Conservation (phyloP, 176 grass and related monocot genomes). For the Poa pratensis region DNA sequence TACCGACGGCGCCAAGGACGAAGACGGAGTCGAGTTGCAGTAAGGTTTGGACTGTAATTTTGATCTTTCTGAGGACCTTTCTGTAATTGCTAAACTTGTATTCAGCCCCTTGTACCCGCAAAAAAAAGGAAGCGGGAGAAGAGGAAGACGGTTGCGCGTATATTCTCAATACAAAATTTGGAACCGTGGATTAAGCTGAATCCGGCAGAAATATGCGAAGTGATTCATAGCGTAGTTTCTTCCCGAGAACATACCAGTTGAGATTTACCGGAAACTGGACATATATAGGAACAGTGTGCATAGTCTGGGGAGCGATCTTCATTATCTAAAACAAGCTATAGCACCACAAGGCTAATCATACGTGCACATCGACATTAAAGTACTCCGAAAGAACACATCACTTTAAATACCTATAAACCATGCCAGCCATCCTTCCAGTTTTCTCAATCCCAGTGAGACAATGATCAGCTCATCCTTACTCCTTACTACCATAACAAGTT, state of each 20-base stretch:
- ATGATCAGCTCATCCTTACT: neutral
- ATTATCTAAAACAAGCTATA: neutral
- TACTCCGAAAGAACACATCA: neutral
- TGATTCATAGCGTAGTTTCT: neutral
- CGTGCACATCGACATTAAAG: neutral
- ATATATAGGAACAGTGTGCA: neutral
- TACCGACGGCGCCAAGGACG: too few relatives aligned
- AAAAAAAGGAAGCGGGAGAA: too few relatives aligned
- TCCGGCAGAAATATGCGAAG: neutral
- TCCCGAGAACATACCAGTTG: neutral
- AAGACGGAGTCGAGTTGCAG: too few relatives aligned
- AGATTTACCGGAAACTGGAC: neutral
- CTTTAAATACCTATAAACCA: neutral
- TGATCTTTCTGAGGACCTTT: too few relatives aligned
- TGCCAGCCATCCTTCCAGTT: neutral
- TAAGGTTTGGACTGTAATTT: too few relatives aligned
- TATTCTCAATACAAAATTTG: neutral
- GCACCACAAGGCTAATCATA: neutral
- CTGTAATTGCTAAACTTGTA: too few relatives aligned
- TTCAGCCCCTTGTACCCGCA: too few relatives aligned
- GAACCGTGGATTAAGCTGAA: neutral
- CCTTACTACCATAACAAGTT: slow-evolving; percentile 9
- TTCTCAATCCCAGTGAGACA: neutral
- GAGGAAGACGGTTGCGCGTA: neutral
- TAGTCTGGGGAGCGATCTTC: neutral